Evolutionary conservation across 1,284 basidiomycete genomes (phyloP), one percentile per base, ranked within the genome.

Genomic region (Neolentinus lepideus): DNA sequence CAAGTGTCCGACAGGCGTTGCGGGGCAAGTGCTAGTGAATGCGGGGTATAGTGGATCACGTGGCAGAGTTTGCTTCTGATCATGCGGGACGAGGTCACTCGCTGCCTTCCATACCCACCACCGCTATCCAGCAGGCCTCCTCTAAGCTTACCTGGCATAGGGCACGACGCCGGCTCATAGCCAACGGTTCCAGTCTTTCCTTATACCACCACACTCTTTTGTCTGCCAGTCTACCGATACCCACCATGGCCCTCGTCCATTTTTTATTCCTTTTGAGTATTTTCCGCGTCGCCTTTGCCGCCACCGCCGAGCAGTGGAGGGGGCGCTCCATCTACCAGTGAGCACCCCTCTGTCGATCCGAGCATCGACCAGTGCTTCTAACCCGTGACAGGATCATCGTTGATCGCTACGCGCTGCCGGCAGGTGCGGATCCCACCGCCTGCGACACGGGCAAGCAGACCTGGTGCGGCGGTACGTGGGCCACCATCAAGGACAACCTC

Each of bases 401-500:
- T 1, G 86, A 89, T 66, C 81, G 87, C 19, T 90, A 81, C 63
- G 83, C 85, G 9, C 74, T 78, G 59, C 63, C 78, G 4, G 69
- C 76, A 1, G 76, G 74, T 43, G 67, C 75, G 1, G 72, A 77
- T 51, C 71, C 71, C 25, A 73, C 75, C 19, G 47, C 47, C 27
- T 88, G 85, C 64, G 70, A 80, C 59, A 69, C 76, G 6, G 67
- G 65, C 51, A 64, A 70, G 19, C 76, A 75, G 59, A 76, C 71
- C 4, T 87, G 79, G 75, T 92, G 90, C 61, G 89, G 89, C 29
- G 89, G 90, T 2, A 90, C 83, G 10, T 92, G 88, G 88, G 82
- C 82, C 33, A 84, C 84, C 16, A 85, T 90, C 64, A 80, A 77
- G 54, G 76, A 83, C 60, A 88, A 90, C 66, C 74, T 92, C 46